Percentiles rank a stretch among this genome's conserved stretches.
Conservation (phyloP, 2,329 filamentous ascomycete genomes). For the Zymoseptoria passerinii region DNA sequence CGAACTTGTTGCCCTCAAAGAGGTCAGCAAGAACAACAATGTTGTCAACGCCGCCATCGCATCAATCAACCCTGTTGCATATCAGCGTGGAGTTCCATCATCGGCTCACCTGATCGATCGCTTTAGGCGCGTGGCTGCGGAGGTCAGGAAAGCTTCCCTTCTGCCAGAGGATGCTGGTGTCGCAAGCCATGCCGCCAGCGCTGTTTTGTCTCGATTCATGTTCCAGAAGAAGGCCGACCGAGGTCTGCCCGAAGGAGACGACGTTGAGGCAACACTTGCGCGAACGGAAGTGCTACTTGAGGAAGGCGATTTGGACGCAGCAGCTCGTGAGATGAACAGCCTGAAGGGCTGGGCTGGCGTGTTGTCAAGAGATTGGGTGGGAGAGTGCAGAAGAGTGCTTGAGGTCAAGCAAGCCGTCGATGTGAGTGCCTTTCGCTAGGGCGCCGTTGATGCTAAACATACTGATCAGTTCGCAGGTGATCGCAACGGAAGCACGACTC, state of each 20-base stretch:
- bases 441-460: not conserved
- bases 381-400: conserved; percentile 80
- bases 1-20: conserved; percentile 89
- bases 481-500: conserved; percentile 80
- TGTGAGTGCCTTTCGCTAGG: conserved; percentile 49
- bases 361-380: conserved; percentile 86
- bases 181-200: conserved; percentile 84
- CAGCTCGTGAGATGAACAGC: conserved; percentile 90
- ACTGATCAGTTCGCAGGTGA: conserved; percentile 50
- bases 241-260: conserved; percentile 69
- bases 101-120: conserved; percentile 83
- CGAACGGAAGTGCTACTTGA: conserved; percentile 84
- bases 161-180: conserved; percentile 91
- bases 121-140: conserved; percentile 83
- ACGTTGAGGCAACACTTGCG: conserved; percentile 88
- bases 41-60: conserved; percentile 89
- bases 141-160: conserved; percentile 89
- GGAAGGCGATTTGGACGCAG: conserved; percentile 84
- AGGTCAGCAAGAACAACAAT: conserved; percentile 67
- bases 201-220: conserved; percentile 83
- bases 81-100: conserved; percentile 83
- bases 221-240: conserved; percentile 68
- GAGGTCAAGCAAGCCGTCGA: conserved; percentile 96
- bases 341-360: conserved; percentile 93
- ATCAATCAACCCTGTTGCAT: conserved; percentile 89